Evolutionary conservation across 768 basidiomycete genomes (phyloP), one percentile per base, ranked within the genome.

Genomic region (Hypholoma fasciculare): DNA sequence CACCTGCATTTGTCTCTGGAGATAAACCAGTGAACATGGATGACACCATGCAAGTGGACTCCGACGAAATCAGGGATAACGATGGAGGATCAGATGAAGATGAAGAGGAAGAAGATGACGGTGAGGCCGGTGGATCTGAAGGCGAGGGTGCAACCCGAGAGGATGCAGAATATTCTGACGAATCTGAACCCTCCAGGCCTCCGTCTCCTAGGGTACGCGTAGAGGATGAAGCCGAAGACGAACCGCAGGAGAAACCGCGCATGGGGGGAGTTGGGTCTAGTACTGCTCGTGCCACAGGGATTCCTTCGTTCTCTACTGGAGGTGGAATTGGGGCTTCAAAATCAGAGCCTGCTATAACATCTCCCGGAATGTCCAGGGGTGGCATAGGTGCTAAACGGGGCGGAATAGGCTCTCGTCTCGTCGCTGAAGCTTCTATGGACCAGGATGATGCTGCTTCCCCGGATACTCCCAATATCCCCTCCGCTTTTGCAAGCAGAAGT

Each of bases 1-100:
- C 87, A 2, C 91, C 91, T 12, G 81, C 87, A 1, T 94, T 93
- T 66, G 83, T 90, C 12, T 80, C 85, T 1, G 78, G 85, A 16
- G 80, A 84, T 58, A 79, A 78, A 64, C 75, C 78, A 36, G 74
- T 80, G 39, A 80, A 84, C 44, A 71, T 76, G 49, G 72, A 79
- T 42, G 74, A 74, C 34, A 73, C 71, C 20, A 79, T 77, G 61
- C 74, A 64, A 3, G 72, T 71, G 12, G 76, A 70, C 19, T 74
- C 74, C 13, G 77, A 71, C 42, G 73, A 70, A 30, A 65, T 60
- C 26, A 71, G 68, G 12, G 63, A 57, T 14, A 63, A 61, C 19
- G 66, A 69, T 17, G 67, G 68, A 11, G 69, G 62, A 20, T 50
- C 19, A n/a, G 55, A 68, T 23, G 71, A 73, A 7, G 59, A 65